These are phyloP conservation scores for Raphanus raphanistrum DNA, from an alignment of 345 rosid species.

Conservation along the genomic window DNA sequence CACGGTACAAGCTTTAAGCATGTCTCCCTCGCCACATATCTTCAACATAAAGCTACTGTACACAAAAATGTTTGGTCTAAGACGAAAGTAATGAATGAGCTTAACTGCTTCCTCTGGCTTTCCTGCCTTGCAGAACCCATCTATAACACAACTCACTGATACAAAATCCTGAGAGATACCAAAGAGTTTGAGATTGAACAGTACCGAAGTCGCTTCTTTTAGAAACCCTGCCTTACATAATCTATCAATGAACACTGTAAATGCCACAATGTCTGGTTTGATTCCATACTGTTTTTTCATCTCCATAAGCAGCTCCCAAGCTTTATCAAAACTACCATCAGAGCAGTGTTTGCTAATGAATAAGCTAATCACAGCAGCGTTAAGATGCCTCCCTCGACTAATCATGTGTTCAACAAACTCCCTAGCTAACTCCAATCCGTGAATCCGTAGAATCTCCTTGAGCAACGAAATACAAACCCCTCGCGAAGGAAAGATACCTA, in stretches of 20 bases:
- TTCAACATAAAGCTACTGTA: constrained; percentile 52
- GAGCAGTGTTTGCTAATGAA: constrained; percentile 42
- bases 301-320: constrained; percentile 44
- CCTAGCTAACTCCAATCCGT: constrained; percentile 41
- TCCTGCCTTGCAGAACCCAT: constrained; percentile 48
- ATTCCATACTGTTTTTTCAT: constrained; percentile 48
- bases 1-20: constrained; percentile 43
- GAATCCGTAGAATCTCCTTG: constrained; percentile 29
- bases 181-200: constrained; percentile 45
- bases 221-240: constrained; percentile 47
- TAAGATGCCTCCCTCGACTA: constrained; percentile 39
- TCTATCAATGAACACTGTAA: constrained; percentile 41
- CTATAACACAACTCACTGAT: constrained; percentile 45
- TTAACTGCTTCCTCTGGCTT: constrained; percentile 45
- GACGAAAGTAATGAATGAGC: constrained; percentile 40
- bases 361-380: constrained; percentile 43
- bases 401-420: constrained; percentile 48
- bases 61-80: constrained; percentile 49
- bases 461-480: constrained; percentile 48
- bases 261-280: constrained; percentile 48
- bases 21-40: constrained; percentile 43
- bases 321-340: constrained; percentile 44
- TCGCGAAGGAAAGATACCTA: constrained; percentile 44
- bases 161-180: constrained; percentile 50
- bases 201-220: constrained; percentile 45